Evolutionary conservation across 768 basidiomycete species (phyloP), one percentile per base, ranked within the genome.

Genomic region (Zangia roseola): DNA sequence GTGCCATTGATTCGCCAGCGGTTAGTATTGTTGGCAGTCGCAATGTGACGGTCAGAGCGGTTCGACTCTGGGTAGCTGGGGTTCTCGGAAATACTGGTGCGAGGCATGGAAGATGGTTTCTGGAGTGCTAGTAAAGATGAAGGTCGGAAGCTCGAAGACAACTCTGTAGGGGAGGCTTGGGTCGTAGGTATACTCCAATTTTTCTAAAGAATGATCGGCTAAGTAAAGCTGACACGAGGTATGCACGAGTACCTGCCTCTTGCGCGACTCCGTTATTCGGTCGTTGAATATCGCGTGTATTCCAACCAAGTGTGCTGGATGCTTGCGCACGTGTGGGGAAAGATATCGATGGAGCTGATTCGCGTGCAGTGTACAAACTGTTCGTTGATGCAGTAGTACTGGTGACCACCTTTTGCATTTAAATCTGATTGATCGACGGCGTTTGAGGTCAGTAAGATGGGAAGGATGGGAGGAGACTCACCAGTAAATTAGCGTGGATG

Each of bases 321-420:
- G 64, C 64, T 52, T 68, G 66, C 6, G 57, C 54, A 56, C 68
- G 68, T 42, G 53, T 39, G n/a, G 63, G 47, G 23, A 60, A 58
- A 36, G 62, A 58, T 66, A 60, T 62, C 51, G 63, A 58, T 59
- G 64, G 53, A 33, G 57, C 66, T 60, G 68, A 68, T 69, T 68
- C 66, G 61, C 61, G 61, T 69, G 66, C 66, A 66, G 52, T 43
- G 57, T 68, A 68, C 64, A 62, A 40, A 64, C 53, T 67, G 66
- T 67, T 55, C 50, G 52, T 56, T 50, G 68, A 47, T 63, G 71
- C 73, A 55, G 78, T 73, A 72, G 74, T 64, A 61, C 78, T 70
- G 76, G 81, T 77, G 71, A 83, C 80, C 76, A 78, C 76, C 72
- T 80, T 77, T 78, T 80, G 80, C 83, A 86, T 86, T 79, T 79